Evolutionary conservation across 495 filamentous ascomycete genomes (phyloP), one percentile per base, ranked within the genome.

Genomic region (Beverwykella pulmonaria): DNA sequence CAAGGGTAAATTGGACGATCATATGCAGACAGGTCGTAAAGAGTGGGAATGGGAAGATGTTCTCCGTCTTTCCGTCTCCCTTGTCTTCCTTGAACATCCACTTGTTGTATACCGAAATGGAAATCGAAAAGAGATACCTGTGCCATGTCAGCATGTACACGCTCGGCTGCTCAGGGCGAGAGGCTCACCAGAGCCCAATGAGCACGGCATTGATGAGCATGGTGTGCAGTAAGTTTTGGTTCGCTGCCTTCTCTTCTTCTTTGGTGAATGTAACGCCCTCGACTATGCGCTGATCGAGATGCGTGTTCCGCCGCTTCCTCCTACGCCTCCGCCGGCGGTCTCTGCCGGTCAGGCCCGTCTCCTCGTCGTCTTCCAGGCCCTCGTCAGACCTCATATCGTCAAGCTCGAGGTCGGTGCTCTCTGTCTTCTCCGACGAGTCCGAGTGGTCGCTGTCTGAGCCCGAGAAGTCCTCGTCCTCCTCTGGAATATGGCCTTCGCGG

Each of bases 71-170:
- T 19, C 66, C 67, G 46, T 67, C 67, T 27, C 30, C 63, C 48
- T 91, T 87, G 54, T 88, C 85, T 19, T 87, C 79, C 66, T 90
- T 88, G 77, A 99, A 99, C 95, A 99, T 99, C 95, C 95, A 98
- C 82, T 97, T 98, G 81, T 99, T 99, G 79, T 99, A 99, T 59
- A 98, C 86, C 29, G 95, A 98, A 71, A 98, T 97, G 15, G 90
- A 90, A 39, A 98, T 84, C 19, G 92, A 97, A 77, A 98, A 97
- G 29, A 91, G 79, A 78, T 81, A 81, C 75, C 75, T 97, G 67
- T 17, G n/a, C 19, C 0, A 3, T 62, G 61, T 69, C 22, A 69
- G 67, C 41, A 55, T 9, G 2, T 12, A 15, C 49, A 26, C 9
- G 19, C 12, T 2, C 22, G 15, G 39, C 20, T 44, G 2, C 8